Percentiles rank a stretch among this genome's conserved stretches.
phyloP scores from a whole-genome alignment of 805 yeast genomes.

The Ogataea chonburiensis region DNA sequence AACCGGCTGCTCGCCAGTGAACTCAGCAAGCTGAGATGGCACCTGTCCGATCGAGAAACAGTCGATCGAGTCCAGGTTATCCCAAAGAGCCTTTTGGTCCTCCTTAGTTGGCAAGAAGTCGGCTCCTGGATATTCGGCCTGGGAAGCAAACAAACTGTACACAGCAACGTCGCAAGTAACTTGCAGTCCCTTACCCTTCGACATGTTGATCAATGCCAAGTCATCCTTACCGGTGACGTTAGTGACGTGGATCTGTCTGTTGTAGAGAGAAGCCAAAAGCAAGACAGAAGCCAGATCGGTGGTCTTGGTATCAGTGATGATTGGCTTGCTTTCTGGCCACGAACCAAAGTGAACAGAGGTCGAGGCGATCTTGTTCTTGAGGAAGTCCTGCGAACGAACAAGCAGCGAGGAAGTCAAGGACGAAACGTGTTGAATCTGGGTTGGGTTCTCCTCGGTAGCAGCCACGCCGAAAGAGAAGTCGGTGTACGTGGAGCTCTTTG shows the following conservation, averaged over 20 bases:
- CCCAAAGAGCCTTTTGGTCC: conserved; percentile 85
- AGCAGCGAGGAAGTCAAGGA: conserved; percentile 72
- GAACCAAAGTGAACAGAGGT: conserved; percentile 75
- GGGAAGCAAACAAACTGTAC: conserved; percentile 72
- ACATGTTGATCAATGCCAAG: conserved; percentile 77
- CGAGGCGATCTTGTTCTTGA: conserved; percentile 67
- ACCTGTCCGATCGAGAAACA: conserved; percentile 82
- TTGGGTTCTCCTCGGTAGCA: conserved; percentile 70
- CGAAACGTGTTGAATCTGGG: conserved; percentile 59
- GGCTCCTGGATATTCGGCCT: conserved; percentile 69
- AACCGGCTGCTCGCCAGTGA: conserved; percentile 54
- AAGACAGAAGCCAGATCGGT: conserved; percentile 91
- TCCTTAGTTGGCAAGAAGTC: conserved; percentile 72
- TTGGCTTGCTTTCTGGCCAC: conserved; percentile 85
- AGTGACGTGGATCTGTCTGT: conserved; percentile 82
- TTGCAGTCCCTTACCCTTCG: conserved; percentile 74
- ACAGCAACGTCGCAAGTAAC: conserved; percentile 91
- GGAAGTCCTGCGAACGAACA: conserved; percentile 75
- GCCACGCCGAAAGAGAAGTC: conserved; percentile 84
- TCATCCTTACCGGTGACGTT: conserved; percentile 81
- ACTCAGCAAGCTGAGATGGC: conserved; percentile 71
- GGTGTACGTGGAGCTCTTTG: conserved; percentile 63
- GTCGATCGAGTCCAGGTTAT: conserved; percentile 66
- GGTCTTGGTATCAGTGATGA: conserved; percentile 87
- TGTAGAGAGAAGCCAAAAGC: conserved; percentile 83